Conservation (phyloP, 305 asterid genomes). For the Fraxinus baroniana region DNA sequence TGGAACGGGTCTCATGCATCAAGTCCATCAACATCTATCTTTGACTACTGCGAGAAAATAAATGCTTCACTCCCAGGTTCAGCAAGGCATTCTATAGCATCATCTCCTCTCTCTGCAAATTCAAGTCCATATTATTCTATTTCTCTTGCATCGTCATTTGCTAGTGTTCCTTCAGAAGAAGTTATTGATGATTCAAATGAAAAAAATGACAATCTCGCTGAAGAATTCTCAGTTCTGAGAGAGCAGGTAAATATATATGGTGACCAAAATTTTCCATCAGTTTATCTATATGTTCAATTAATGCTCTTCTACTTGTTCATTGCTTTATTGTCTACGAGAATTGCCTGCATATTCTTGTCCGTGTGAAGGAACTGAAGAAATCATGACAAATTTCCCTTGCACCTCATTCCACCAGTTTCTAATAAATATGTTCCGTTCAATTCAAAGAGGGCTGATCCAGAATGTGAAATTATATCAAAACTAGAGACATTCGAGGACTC, state of each 20-base stretch:
- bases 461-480: background rate
- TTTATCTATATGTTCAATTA: constrained; percentile 5
- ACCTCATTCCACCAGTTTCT: background rate
- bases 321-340: background rate
- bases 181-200: constrained; percentile 39
- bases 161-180: constrained; percentile 35
- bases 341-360: background rate
- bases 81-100: constrained; percentile 34
- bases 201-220: constrained; percentile 35
- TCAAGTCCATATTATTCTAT: constrained; percentile 33
- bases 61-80: constrained; percentile 41
- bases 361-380: background rate
- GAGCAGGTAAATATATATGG: constrained; percentile 47
- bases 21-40: constrained; percentile 41
- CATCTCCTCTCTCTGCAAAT: constrained; percentile 42
- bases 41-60: constrained; percentile 40
- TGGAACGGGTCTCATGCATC: constrained; percentile 30
- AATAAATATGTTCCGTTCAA: background rate
- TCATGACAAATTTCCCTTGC: background rate
- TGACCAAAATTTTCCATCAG: background rate
- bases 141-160: constrained; percentile 30
- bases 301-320: background rate
- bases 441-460: background rate
- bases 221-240: constrained; percentile 52
- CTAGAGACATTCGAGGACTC: background rate